phyloP scores from a whole-genome alignment of 305 asterid species.

The Solanum hybrid region DNA sequence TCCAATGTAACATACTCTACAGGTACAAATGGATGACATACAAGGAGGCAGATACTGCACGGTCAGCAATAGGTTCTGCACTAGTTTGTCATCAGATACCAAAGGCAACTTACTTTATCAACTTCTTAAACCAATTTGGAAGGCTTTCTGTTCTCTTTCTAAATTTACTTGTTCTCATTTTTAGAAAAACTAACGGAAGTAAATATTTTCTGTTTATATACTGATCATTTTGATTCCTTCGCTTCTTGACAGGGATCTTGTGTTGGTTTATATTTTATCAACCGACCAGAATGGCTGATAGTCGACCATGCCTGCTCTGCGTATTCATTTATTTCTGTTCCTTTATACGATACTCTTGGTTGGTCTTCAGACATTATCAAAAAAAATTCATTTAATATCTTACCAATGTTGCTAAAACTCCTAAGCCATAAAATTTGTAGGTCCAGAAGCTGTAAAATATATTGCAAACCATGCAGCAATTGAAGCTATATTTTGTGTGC shows the following conservation, averaged over 20 bases:
- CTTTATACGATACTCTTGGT: conserved; percentile 67
- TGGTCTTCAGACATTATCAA: conserved; percentile 7
- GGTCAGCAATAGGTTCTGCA: conserved; percentile 60
- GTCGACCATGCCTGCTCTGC: conserved; percentile 75
- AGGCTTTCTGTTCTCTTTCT: background rate
- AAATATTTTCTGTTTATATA: background rate
- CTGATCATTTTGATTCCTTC: conserved; percentile 5
- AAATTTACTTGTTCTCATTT: background rate
- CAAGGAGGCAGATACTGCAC: conserved; percentile 43
- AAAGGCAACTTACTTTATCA: conserved; percentile 25
- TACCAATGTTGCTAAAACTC: background rate
- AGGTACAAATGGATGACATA: conserved; percentile 56
- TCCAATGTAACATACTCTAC: conserved; percentile 4
- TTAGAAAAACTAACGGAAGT: background rate
- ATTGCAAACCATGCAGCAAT: conserved; percentile 51
- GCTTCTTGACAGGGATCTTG: conserved; percentile 38
- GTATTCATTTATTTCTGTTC: conserved; percentile 52
- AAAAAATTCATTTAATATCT: background rate
- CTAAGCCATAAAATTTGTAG: conserved; percentile 20
- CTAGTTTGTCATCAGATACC: conserved; percentile 34
- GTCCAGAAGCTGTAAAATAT: conserved; percentile 65
- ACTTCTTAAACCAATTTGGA: background rate
- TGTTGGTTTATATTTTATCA: conserved; percentile 53
- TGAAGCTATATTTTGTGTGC: conserved; percentile 51
- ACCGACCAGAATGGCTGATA: conserved; percentile 61